phyloP scores from a whole-genome alignment of 345 rosid species.

The Eucalyptus tenuipes region DNA sequence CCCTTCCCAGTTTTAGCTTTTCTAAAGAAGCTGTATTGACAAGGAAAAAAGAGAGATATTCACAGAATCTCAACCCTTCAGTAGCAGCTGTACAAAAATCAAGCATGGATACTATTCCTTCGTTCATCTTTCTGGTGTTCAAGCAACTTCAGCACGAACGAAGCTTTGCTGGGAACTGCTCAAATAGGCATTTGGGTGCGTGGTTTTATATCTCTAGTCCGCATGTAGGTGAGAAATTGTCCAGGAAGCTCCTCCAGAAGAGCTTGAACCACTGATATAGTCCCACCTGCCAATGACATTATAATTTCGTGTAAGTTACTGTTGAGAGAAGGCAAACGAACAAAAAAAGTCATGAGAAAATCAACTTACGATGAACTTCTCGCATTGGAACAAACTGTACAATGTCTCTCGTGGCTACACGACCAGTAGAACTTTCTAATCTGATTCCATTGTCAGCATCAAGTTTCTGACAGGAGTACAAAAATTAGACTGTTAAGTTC shows the following conservation, averaged over 20 bases:
- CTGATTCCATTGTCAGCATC: slow-evolving; percentile 72
- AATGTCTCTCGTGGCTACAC: slow-evolving; percentile 75
- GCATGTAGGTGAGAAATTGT: slow-evolving; percentile 65
- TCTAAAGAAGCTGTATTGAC: not conserved
- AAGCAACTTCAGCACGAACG: accelerated
- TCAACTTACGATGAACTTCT: slow-evolving; percentile 52
- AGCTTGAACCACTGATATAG: slow-evolving; percentile 56
- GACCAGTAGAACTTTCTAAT: slow-evolving; percentile 67
- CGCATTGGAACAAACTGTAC: slow-evolving; percentile 86
- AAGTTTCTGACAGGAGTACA: slow-evolving; percentile 32
- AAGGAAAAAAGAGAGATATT: not conserved
- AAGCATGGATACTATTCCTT: not conserved
- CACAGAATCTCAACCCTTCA: not conserved
- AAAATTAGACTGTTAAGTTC: not conserved
- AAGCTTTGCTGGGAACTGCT: accelerated
- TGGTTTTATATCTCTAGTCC: slow-evolving; percentile 50
- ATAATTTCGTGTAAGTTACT: not conserved
- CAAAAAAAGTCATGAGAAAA: not conserved
- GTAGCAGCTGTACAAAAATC: not conserved
- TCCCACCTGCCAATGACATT: slow-evolving; percentile 31
- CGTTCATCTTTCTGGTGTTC: not conserved
- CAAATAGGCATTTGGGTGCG: not conserved
- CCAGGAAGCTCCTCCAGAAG: slow-evolving; percentile 82
- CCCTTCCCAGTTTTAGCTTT: not conserved
- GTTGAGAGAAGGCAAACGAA: not conserved